Percentiles rank a stretch among this genome's conserved stretches.
These are phyloP conservation scores for Tulasnella sp. DNA, from an alignment of 768 basidiomycete species.

Conservation along the genomic window DNA sequence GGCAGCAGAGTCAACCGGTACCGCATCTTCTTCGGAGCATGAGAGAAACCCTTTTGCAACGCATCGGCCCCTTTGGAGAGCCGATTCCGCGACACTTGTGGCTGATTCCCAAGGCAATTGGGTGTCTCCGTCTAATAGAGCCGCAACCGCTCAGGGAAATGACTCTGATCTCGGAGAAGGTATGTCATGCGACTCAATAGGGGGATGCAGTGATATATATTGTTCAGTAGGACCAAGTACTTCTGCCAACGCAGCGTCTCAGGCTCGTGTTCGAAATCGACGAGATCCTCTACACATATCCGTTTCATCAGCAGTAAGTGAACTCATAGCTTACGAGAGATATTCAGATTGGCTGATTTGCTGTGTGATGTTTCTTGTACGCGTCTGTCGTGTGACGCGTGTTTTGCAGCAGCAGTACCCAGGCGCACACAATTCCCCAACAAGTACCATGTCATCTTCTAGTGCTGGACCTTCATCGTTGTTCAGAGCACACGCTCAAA, in stretches of 20 bases:
- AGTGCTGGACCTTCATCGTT: constrained; percentile 16
- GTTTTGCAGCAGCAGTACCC: no score
- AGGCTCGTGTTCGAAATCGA: constrained; percentile 10
- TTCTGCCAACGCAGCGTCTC: background rate
- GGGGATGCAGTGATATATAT: background rate
- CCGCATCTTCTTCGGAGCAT: no score
- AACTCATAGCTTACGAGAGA: background rate
- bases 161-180: no score
- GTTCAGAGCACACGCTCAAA: constrained; percentile 18
- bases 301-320: background rate
- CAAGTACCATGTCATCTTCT: constrained; percentile 23
- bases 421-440: background rate
- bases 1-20: no score
- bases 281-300: constrained; percentile 1
- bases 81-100: no score
- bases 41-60: no score
- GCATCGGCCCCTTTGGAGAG: no score
- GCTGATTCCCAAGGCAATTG: no score
- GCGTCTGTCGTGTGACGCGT: no score
- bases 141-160: background rate
- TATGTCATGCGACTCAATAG: no score
- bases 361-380: background rate
- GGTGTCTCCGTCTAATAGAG: background rate
- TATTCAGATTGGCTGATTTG: background rate
- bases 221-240: background rate